Base-by-base conservation (phyloP, 1,284 basidiomycete genomes). In the Ganoderma multipileum region DNA sequence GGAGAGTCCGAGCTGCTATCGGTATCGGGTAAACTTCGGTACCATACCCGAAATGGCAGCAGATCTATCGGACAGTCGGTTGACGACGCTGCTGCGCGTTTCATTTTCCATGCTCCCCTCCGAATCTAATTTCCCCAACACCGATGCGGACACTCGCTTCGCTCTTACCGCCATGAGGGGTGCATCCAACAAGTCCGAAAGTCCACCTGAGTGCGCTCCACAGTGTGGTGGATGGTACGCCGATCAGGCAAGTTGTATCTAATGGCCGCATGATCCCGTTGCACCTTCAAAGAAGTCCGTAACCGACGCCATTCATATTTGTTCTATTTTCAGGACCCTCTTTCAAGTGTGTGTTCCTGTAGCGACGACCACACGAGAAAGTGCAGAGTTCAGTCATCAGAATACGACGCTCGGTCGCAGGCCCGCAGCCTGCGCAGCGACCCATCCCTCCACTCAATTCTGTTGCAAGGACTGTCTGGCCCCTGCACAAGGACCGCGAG, bases 311-410 rank as follows among this genome's bases (percentile, higher is more conserved):
- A 26, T 50, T 14, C 12, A 50, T 33, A 20, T 55, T 33, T 18
- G 28, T 55, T 55, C 52, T 55, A 55, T 55, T 55, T 55, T 55
- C 52, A 55, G 28, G 52, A 55, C 30, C 23, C 47, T 50, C 11
- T 26, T 50, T 50, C 12, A 12, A 26, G 5, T 28, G 7, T 12
- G 5, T 28, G 7, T 12, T 44, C 16, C 14, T 30, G 30, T 55
- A 55, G 28, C 28, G 52, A 54, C 28, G 23, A 47, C 44, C 38
- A 39, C 42, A 12, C 42, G 42, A 52, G 50, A 52, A 52, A 14
- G 50, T 52, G 18, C 28, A 55, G 23, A 26, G 23, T 50, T 50
- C 47, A 23, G 44, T 23, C 44, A 23, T 47, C n/a, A 23, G n/a
- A 54, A 16, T 26, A 54, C 16, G 28, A 14, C 52, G 52, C 16